Conservation (phyloP, 2,329 filamentous ascomycete genomes). For the Stachybotrys echinatus region DNA sequence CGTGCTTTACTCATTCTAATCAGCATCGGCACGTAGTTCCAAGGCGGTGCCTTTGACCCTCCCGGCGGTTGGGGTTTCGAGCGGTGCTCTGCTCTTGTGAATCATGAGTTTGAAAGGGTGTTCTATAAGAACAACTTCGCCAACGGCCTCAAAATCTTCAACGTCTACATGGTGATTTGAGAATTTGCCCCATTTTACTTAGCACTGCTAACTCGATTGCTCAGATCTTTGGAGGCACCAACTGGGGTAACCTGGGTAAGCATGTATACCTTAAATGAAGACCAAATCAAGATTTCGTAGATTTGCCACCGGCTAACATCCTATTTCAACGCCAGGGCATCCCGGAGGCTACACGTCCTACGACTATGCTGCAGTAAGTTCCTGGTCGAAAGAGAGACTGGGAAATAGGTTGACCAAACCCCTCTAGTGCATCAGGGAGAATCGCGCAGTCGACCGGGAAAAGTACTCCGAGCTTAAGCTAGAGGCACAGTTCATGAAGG, state of each 20-base stretch:
- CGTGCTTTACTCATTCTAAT: background rate
- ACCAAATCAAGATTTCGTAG: too few relatives aligned
- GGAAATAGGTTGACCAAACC: too few relatives aligned
- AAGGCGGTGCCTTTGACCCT: slow-evolving; percentile 67
- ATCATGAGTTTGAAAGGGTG: slow-evolving; percentile 70
- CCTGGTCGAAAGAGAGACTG: background rate
- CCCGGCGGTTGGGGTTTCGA: slow-evolving; percentile 70
- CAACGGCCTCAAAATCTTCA: slow-evolving; percentile 62
- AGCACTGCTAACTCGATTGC: background rate
- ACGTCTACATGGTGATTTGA: slow-evolving; percentile 63
- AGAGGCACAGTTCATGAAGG: slow-evolving; percentile 68
- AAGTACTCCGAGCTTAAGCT: slow-evolving; percentile 80
- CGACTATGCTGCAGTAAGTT: slow-evolving; percentile 41
- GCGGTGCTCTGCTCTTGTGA: slow-evolving; percentile 59
- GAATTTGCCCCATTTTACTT: slow-evolving; percentile 6
- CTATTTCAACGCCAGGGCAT: too few relatives aligned
- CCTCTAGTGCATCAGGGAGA: slow-evolving; percentile 57
- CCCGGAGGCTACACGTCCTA: slow-evolving; percentile 58
- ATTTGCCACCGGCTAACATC: too few relatives aligned
- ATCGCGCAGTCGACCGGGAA: slow-evolving; percentile 61
- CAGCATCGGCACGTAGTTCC: slow-evolving; percentile 45
- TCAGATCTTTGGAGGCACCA: slow-evolving; percentile 69
- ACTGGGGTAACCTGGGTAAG: slow-evolving; percentile 80
- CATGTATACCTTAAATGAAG: too few relatives aligned
- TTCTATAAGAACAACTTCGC: slow-evolving; percentile 74